Percentiles rank a stretch among this genome's conserved stretches.
These are phyloP conservation scores for Irpex lacteus DNA, from an alignment of 1,284 basidiomycete genomes.

Conservation along the genomic window DNA sequence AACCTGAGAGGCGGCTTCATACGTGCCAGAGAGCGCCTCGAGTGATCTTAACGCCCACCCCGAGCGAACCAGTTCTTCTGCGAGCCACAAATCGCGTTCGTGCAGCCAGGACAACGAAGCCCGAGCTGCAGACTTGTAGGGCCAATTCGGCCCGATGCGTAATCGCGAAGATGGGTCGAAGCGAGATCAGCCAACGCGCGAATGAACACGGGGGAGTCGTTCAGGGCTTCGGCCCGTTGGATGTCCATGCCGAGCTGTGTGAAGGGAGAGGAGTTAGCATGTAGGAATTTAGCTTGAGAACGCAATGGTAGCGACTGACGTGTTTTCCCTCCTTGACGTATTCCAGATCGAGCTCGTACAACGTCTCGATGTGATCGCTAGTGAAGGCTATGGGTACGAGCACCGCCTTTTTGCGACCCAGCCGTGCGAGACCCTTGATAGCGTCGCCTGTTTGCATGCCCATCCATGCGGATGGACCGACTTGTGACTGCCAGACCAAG, in stretches of 20 bases:
- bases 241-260: slow-evolving; percentile 87
- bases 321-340: slow-evolving; percentile 89
- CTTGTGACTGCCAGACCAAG: slow-evolving; percentile 97
- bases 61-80: slow-evolving; percentile 89
- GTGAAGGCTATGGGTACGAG: slow-evolving; percentile 98
- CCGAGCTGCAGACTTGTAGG: slow-evolving; percentile 80
- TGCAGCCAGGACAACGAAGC: slow-evolving; percentile 92
- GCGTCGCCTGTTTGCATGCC: slow-evolving; percentile 95
- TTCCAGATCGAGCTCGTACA: slow-evolving; percentile 96
- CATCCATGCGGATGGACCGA: slow-evolving; percentile 98
- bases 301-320: slow-evolving; percentile 44
- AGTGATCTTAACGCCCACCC: slow-evolving; percentile 35
- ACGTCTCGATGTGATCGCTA: slow-evolving; percentile 98
- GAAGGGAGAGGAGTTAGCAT: neutral
- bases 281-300: neutral
- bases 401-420: slow-evolving; percentile 86
- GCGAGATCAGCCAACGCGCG: slow-evolving; percentile 95
- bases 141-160: slow-evolving; percentile 48
- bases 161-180: slow-evolving; percentile 75
- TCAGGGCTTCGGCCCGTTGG: slow-evolving; percentile 91
- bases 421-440: slow-evolving; percentile 87
- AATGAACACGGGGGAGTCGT: slow-evolving; percentile 97
- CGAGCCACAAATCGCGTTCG: slow-evolving; percentile 81
- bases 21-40: neutral
- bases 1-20: neutral